Conservation (phyloP, 2,329 filamentous ascomycete species). For the Penicillium sp. region DNA sequence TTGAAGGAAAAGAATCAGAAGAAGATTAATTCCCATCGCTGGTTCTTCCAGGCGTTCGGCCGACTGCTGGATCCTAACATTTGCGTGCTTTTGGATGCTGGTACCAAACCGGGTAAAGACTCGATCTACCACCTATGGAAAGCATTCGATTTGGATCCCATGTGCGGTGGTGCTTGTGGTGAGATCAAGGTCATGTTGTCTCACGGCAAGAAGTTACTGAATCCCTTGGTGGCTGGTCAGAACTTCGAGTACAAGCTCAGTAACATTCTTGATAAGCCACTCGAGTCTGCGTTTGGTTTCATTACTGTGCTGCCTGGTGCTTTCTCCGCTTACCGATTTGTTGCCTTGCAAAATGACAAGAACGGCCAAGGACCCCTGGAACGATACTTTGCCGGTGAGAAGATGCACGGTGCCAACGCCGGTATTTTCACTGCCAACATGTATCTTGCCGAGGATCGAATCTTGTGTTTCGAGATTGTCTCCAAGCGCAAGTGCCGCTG, state of each 20-base stretch:
- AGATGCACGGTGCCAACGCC: conserved; percentile 87
- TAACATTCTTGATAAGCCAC: conserved; percentile 96
- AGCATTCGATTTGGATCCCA: conserved; percentile 94
- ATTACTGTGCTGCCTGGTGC: conserved; percentile 95
- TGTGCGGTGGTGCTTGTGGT: conserved; percentile 95
- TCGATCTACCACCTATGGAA: conserved; percentile 99
- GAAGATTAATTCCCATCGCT: conserved; percentile 99
- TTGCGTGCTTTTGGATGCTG: conserved; percentile 92
- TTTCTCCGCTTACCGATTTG: conserved; percentile 95
- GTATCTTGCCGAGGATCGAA: conserved; percentile 54
- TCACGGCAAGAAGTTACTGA: conserved; percentile 82
- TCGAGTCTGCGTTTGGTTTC: conserved; percentile 97
- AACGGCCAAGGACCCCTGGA: conserved; percentile 88
- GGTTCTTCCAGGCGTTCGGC: conserved; percentile 98
- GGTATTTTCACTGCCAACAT: conserved; percentile 95
- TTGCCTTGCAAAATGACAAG: conserved; percentile 95
- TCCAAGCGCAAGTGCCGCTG: conserved; percentile 96
- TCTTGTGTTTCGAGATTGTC: conserved; percentile 72
- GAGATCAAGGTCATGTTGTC: conserved; percentile 98
- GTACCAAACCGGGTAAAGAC: conserved; percentile 88
- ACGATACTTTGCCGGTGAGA: conserved; percentile 97
- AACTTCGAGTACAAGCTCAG: conserved; percentile 99
- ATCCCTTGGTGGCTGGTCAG: conserved; percentile 91
- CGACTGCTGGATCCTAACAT: conserved; percentile 92
- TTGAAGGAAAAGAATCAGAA: conserved; percentile 99